phyloP scores from a whole-genome alignment of 768 basidiomycete species.

The Phlebiopsis gigantea region DNA sequence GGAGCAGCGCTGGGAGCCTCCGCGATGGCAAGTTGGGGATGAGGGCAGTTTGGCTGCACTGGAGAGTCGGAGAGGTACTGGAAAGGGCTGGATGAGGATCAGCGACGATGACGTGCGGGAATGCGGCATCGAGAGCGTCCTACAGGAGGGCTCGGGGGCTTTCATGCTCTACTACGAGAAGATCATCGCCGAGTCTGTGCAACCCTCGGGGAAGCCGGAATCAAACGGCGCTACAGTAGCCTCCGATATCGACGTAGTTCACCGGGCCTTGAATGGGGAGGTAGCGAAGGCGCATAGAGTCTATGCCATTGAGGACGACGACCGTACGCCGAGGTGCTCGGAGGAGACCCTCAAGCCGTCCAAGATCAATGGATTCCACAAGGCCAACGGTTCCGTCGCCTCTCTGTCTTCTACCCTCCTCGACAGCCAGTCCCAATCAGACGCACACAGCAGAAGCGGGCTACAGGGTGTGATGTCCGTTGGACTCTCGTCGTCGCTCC shows the following conservation, averaged over 20 bases:
- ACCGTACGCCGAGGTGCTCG: conserved; percentile 7
- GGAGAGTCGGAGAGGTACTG: conserved; percentile 29
- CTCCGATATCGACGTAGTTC: neutral
- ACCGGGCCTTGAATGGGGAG: neutral
- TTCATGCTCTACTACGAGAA: conserved; percentile 97
- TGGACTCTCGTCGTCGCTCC: neutral
- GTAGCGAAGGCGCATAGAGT: neutral
- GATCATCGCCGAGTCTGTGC: conserved; percentile 27
- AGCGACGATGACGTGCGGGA: conserved; percentile 82
- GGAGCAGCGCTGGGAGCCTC: conserved; percentile 37
- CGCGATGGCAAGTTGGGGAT: conserved; percentile 52
- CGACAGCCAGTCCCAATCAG: neutral
- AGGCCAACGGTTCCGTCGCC: conserved; percentile 4
- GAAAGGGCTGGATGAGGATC: conserved; percentile 80
- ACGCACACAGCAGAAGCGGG: neutral
- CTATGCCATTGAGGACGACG: conserved; percentile 1
- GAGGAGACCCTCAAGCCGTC: conserved; percentile 15
- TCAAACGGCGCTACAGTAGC: neutral
- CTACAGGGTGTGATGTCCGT: neutral
- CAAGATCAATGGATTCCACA: neutral
- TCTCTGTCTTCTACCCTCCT: conserved; percentile 6
- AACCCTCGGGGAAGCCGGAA: neutral
- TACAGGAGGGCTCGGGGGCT: conserved; percentile 67
- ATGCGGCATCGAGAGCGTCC: conserved; percentile 67
- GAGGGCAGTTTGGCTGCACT: conserved; percentile 18